These are phyloP conservation scores for Isoetes taiwanensis DNA, from an alignment of 75 land plant genomes.

Conservation along the genomic window DNA sequence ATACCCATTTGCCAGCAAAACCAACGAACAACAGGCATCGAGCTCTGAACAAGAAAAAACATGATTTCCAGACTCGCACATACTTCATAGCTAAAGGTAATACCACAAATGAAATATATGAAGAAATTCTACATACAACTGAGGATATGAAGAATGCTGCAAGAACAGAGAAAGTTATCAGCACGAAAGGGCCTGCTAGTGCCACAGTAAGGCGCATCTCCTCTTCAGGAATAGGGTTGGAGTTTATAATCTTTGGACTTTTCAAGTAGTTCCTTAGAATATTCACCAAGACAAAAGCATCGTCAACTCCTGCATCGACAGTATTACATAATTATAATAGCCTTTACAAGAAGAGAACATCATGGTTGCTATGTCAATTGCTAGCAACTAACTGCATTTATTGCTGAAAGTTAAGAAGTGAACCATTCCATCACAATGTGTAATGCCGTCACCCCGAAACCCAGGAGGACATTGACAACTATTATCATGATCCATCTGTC, in stretches of 20 bases:
- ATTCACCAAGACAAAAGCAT: slow-evolving; percentile 34
- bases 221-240: slow-evolving; percentile 11
- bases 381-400: too few relatives aligned
- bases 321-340: neutral
- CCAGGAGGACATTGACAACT: slow-evolving; percentile 77
- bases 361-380: too few relatives aligned
- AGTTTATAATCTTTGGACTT: slow-evolving; percentile 17
- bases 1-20: slow-evolving; percentile 48
- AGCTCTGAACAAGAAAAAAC: slow-evolving; percentile 13
- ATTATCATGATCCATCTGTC: too few relatives aligned
- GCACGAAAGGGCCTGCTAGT: slow-evolving; percentile 37
- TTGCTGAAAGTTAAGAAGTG: too few relatives aligned
- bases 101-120: neutral
- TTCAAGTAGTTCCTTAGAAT: slow-evolving; percentile 22
- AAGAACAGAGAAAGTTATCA: slow-evolving; percentile 32
- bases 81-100: neutral
- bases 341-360: too few relatives aligned
- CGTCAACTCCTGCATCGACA: slow-evolving; percentile 32
- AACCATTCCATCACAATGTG: slow-evolving; percentile 56
- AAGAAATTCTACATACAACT: slow-evolving; percentile 25
- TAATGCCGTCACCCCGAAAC: slow-evolving; percentile 66
- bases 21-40: slow-evolving; percentile 35
- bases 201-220: slow-evolving; percentile 31
- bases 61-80: neutral
- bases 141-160: slow-evolving; percentile 42